These are phyloP conservation scores for Schizosaccharomyces versatilis DNA, from an alignment of 1,139 yeast species.

Conservation along the genomic window DNA sequence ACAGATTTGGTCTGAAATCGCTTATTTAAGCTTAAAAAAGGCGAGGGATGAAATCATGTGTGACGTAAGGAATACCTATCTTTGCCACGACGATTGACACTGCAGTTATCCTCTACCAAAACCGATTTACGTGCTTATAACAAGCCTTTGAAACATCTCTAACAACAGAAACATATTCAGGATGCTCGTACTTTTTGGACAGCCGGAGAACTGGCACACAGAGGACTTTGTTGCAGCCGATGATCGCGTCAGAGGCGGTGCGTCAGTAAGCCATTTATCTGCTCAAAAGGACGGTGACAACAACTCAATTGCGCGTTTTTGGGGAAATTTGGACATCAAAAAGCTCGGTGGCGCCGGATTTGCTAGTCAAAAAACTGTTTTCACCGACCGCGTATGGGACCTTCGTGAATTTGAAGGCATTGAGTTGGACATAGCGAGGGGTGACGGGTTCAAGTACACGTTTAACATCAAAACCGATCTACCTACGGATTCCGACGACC, in stretches of 20 bases:
- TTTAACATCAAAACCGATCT: constrained; percentile 5
- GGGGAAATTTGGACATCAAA: constrained; percentile 8
- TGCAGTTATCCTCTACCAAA: background rate
- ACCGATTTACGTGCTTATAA: background rate
- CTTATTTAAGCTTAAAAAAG: too few relatives aligned
- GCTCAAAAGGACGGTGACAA: constrained; percentile 2
- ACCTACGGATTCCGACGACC: background rate
- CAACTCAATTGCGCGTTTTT: constrained; percentile 6
- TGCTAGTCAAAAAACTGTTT: constrained; percentile 6
- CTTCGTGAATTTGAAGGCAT: constrained; percentile 5
- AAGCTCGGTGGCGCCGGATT: constrained; percentile 11
- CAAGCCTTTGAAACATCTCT: background rate
- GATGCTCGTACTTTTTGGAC: constrained; percentile 4
- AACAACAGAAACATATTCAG: background rate
- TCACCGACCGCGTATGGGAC: constrained; percentile 5
- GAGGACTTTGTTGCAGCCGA: constrained; percentile 6
- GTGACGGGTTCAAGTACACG: constrained; percentile 6
- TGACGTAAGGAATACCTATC: too few relatives aligned
- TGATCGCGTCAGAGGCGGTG: constrained; percentile 9
- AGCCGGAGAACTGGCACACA: constrained; percentile 7
- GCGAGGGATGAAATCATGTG: too few relatives aligned
- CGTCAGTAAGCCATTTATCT: background rate
- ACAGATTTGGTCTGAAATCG: too few relatives aligned
- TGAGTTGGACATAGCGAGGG: constrained; percentile 4
- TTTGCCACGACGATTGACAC: background rate